These are phyloP conservation scores for Colletotrichum kahawae DNA, from an alignment of 2,329 filamentous ascomycete genomes.

Conservation along the genomic window DNA sequence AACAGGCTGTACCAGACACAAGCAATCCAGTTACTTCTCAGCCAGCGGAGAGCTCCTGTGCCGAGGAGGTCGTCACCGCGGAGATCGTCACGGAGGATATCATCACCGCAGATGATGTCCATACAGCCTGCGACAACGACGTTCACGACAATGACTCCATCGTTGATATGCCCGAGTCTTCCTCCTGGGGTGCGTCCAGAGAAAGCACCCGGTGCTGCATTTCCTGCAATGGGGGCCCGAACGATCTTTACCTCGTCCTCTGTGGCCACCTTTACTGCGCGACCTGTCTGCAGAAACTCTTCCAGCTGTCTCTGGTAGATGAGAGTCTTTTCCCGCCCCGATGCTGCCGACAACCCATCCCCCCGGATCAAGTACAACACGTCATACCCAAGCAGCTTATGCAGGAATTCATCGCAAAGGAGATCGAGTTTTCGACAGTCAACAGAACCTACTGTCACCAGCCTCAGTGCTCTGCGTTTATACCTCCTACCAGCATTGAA, in stretches of 20 bases:
- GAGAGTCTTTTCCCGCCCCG: neutral
- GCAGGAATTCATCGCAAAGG: neutral
- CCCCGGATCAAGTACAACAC: neutral
- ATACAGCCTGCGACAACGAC: fast-evolving
- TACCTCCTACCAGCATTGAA: neutral
- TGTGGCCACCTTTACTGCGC: neutral
- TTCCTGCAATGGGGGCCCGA: neutral
- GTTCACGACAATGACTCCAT: neutral
- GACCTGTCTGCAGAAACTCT: neutral
- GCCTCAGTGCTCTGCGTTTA: neutral
- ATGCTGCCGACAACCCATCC: neutral
- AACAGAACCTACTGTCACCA: neutral
- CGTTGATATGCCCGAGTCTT: neutral
- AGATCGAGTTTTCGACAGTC: fast-evolving
- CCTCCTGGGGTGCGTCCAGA: neutral
- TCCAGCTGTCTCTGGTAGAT: neutral
- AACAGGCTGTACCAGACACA: neutral
- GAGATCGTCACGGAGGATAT: neutral
- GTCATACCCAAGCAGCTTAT: neutral
- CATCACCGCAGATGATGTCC: neutral
- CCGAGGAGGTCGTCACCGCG: neutral
- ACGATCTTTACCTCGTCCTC: neutral
- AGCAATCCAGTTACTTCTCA: neutral
- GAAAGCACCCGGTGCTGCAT: neutral
- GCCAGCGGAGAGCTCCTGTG: neutral